phyloP scores from a whole-genome alignment of 1,284 basidiomycete genomes.

The Austroboletus novae-zelandiae region DNA sequence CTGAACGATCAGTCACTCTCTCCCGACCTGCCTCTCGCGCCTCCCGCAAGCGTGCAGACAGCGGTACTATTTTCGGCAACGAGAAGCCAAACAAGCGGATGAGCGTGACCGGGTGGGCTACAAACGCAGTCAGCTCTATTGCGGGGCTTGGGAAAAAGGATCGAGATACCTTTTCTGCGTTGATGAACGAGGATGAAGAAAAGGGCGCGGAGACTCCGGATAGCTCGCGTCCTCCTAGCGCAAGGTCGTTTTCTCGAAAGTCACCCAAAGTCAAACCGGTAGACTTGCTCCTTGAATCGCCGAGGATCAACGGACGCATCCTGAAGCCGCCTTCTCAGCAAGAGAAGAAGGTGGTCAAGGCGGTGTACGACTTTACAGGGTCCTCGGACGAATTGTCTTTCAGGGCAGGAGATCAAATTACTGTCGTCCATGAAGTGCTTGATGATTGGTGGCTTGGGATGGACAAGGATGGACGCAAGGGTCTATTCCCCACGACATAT shows the following conservation, averaged over 20 bases:
- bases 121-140: constrained; percentile 57
- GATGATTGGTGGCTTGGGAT: constrained; percentile 88
- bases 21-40: constrained; percentile 54
- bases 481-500: constrained; percentile 76
- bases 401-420: constrained; percentile 67
- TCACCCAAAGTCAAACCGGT: constrained; percentile 39
- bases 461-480: constrained; percentile 55
- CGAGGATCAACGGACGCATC: constrained; percentile 43
- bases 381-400: constrained; percentile 76
- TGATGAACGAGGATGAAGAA: constrained; percentile 45
- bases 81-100: constrained; percentile 33
- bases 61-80: constrained; percentile 35
- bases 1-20: constrained; percentile 39
- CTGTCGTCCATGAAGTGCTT: constrained; percentile 71
- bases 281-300: constrained; percentile 34
- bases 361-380: constrained; percentile 70
- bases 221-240: constrained; percentile 24
- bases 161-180: constrained; percentile 57
- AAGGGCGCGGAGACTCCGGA: constrained; percentile 27
- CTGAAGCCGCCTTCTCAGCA: constrained; percentile 47
- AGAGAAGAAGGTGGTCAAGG: constrained; percentile 60
- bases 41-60: constrained; percentile 60
- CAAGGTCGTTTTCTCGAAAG: constrained; percentile 33
- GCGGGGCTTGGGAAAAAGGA: constrained; percentile 62
- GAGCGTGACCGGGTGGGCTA: constrained; percentile 65